phyloP scores from a whole-genome alignment of 2,329 filamentous ascomycete species.

The Cercospora zeae-maydis region DNA sequence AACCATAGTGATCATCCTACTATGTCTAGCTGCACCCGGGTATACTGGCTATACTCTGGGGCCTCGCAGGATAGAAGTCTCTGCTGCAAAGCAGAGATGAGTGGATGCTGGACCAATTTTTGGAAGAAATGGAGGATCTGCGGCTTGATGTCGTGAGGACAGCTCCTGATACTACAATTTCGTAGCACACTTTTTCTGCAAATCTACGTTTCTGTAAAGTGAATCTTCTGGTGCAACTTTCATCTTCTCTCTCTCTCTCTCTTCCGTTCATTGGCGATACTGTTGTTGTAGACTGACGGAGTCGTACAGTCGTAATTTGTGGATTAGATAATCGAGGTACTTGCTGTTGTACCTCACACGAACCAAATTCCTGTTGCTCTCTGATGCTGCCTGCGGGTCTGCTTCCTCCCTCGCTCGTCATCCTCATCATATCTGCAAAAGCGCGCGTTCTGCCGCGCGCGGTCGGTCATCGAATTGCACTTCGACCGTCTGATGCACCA shows the following conservation, averaged over 20 bases:
- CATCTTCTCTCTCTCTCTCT: neutral
- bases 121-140: conserved; percentile 3
- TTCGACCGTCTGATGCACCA: conserved; percentile 20
- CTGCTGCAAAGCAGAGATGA: conserved; percentile 8
- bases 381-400: neutral
- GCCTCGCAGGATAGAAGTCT: conserved; percentile 4
- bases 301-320: neutral
- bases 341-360: neutral
- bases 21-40: conserved; percentile 17
- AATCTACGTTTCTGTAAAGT: conserved; percentile 16
- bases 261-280: neutral
- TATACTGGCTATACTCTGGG: conserved; percentile 8
- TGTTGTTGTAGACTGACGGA: too few relatives aligned
- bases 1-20: conserved; percentile 32
- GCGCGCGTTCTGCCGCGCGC: conserved; percentile 5
- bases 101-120: conserved; percentile 21
- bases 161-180: conserved; percentile 14
- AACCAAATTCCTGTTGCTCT: neutral
- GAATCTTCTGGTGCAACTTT: neutral
- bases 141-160: conserved; percentile 8
- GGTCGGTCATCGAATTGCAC: conserved; percentile 16
- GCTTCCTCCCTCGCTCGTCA: neutral
- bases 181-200: conserved; percentile 18
- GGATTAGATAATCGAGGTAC: neutral
- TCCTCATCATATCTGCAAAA: neutral